Evolutionary conservation across 208 protist genomes (phyloP).

Genomic region (Trypanosoma caninum): DNA sequence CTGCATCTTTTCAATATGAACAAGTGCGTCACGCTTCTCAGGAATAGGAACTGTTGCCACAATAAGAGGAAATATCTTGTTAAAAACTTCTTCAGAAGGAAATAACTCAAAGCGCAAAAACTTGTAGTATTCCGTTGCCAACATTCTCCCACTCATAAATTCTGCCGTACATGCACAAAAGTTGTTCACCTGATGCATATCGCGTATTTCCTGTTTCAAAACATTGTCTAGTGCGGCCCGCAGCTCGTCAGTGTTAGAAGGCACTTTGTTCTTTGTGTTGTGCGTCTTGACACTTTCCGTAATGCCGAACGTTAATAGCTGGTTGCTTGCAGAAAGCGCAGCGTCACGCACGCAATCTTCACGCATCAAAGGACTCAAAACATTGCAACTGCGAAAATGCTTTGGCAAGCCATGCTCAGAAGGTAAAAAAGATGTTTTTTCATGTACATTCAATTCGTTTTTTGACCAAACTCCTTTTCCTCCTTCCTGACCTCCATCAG

Average conservation of each 20-base stretch:
- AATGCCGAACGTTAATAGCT: conserved; percentile 37
- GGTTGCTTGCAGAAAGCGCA: neutral
- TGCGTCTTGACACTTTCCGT: conserved; percentile 34
- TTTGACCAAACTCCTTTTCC: conserved; percentile 7
- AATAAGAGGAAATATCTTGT: conserved; percentile 69
- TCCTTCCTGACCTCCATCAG: conserved; percentile 3
- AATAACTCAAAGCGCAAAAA: conserved; percentile 47
- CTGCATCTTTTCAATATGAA: conserved; percentile 72
- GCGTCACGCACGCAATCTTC: neutral
- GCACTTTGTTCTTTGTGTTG: conserved; percentile 35
- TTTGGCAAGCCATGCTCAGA: conserved; percentile 47
- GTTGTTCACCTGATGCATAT: conserved; percentile 28
- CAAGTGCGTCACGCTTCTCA: conserved; percentile 47
- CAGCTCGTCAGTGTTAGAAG: conserved; percentile 30
- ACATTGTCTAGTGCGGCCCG: conserved; percentile 37
- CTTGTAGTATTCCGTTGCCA: conserved; percentile 72
- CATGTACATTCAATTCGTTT: conserved; percentile 6
- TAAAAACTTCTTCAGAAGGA: conserved; percentile 37
- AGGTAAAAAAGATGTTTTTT: too few relatives aligned
- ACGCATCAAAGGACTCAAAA: conserved; percentile 23
- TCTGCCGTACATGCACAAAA: conserved; percentile 55
- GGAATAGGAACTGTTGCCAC: conserved; percentile 56
- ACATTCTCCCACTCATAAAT: conserved; percentile 59
- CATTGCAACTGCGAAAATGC: conserved; percentile 32
- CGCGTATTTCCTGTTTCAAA: conserved; percentile 38